Conservation (phyloP, 331 rosid genomes). For the Arachis monticola region DNA sequence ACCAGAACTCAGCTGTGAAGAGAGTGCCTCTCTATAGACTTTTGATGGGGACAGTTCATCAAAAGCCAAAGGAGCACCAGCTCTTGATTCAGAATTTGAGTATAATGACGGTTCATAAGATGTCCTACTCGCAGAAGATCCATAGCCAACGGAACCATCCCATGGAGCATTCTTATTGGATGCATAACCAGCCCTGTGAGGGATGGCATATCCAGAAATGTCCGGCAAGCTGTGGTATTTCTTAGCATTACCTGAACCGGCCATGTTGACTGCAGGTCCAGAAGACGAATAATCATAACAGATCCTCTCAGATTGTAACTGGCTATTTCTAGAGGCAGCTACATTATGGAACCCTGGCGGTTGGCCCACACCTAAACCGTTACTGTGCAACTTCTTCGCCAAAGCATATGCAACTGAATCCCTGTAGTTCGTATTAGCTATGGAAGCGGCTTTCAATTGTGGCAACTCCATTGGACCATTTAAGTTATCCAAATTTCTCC, state of each 20-base stretch:
- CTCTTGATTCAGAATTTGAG: conserved; percentile 57
- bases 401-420: conserved; percentile 57
- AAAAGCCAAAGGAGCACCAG: conserved; percentile 70
- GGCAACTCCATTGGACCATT: conserved; percentile 57
- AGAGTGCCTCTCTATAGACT: conserved; percentile 53
- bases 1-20: conserved; percentile 66
- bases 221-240: conserved; percentile 88
- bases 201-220: conserved; percentile 60
- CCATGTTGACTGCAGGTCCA: conserved; percentile 57
- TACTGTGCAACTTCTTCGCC: conserved; percentile 68
- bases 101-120: conserved; percentile 49
- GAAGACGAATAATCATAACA: conserved; percentile 55
- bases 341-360: conserved; percentile 60
- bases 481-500: conserved; percentile 53
- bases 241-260: conserved; percentile 64
- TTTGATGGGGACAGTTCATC: conserved; percentile 78
- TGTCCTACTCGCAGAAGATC: conserved; percentile 54
- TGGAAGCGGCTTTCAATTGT: conserved; percentile 49
- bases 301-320: conserved; percentile 61
- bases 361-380: conserved; percentile 62
- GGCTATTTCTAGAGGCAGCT: conserved; percentile 55
- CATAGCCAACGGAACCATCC: conserved; percentile 62
- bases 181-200: conserved; percentile 54
- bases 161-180: conserved; percentile 57
- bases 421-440: conserved; percentile 59